Evolutionary conservation across 768 basidiomycete genomes (phyloP), one percentile per base, ranked within the genome.

Genomic region (Naematelia aurantialba): DNA sequence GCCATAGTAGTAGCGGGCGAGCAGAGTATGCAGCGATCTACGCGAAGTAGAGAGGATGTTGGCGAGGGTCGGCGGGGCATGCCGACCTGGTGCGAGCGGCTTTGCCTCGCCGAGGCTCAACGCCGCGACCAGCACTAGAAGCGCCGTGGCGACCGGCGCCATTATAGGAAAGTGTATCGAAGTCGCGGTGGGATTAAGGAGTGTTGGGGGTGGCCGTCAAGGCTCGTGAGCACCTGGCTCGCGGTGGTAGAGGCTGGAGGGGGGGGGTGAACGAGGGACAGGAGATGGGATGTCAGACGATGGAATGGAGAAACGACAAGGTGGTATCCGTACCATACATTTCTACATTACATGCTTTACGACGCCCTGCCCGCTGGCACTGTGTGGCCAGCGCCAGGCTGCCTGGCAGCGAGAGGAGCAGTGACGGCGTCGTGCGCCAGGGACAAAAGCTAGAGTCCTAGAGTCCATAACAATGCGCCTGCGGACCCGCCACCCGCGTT

Each of bases 191-290:
- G 25, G 22, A 14, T 24, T 19, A 45, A 67, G 39, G 70, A 66
- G 63, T 53, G 67, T 71, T 39, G 17, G 60, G 56, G n/a, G n/a
- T 27, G 27, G 70, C 70, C 70, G 67, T 71, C 67, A 61, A 73
- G 71, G 71, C 71, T 56, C 34, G 19, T 53, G 71, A 73, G 71
- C 71, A 59, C 71, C 71, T 55, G 71, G 71, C 71, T 73, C 71
- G 52, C 21, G 27, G 44, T 45, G 25, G 50, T 25, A 55, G 50
- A 59, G 31, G 57, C n/a, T n/a, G 55, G 55, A 60, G 51, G 17
- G 54, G 34, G 8, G 8, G 34, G 34, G 34, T 39, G 17, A 39
- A 39, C 34, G 34, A 39, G 17, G 34, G 34, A 8, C 8, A 39
- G 34, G 34, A 39, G 34, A 17, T 8, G 34, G 34, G 17, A 39